phyloP scores from a whole-genome alignment of 805 yeast species.

The Wickerhamomyces strasburgensis region DNA sequence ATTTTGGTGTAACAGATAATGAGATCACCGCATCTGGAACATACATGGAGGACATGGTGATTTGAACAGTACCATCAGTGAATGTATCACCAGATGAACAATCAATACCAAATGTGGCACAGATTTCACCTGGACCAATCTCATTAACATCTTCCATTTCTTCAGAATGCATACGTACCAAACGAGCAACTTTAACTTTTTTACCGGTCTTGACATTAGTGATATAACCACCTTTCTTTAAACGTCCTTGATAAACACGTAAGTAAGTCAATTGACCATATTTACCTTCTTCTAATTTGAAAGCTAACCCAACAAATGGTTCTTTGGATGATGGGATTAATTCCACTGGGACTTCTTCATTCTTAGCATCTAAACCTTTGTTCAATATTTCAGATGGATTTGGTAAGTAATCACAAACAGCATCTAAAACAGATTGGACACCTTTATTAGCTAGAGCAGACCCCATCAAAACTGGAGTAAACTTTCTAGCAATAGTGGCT shows the following conservation, averaged over 20 bases:
- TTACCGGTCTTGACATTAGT: constrained; percentile 89
- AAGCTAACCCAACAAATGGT: constrained; percentile 96
- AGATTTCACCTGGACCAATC: constrained; percentile 96
- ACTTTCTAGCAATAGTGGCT: constrained; percentile 89
- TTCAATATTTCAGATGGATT: constrained; percentile 91
- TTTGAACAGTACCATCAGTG: constrained; percentile 73
- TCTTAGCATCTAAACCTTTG: constrained; percentile 74
- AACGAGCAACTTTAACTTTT: constrained; percentile 85
- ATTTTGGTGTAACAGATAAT: constrained; percentile 79
- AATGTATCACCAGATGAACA: constrained; percentile 99
- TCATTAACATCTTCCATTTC: constrained; percentile 98
- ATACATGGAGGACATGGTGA: constrained; percentile 96
- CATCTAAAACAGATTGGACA: constrained; percentile 91
- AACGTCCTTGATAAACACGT: constrained; percentile 93
- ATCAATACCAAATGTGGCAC: constrained; percentile 98
- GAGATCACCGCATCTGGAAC: constrained; percentile 99
- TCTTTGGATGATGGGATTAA: constrained; percentile 65
- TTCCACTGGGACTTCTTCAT: constrained; percentile 63
- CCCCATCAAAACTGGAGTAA: constrained; percentile 99
- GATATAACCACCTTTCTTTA: constrained; percentile 86
- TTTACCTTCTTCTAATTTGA: constrained; percentile 96
- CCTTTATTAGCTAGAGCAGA: constrained; percentile 97
- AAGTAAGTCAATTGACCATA: constrained; percentile 97
- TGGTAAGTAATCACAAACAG: constrained; percentile 93
- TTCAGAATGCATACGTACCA: constrained; percentile 97